Evolutionary conservation across 106 monocot genomes (phyloP), one percentile per base, ranked within the genome.

Genomic region (Dioscorea alata): DNA sequence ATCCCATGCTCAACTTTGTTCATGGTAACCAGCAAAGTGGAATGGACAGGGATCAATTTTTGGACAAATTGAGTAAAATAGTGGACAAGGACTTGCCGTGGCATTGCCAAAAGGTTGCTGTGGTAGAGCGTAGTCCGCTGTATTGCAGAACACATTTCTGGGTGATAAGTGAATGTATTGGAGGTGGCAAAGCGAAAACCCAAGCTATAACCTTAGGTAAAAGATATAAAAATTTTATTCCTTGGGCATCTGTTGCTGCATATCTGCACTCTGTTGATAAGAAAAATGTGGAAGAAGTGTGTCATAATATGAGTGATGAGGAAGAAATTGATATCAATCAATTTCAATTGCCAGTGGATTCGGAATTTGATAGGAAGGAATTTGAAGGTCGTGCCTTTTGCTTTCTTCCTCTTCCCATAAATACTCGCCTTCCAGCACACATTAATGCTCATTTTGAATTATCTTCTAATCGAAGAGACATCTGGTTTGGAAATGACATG

Each of bases 401-500:
- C 73, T 99, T 99, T 76, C 80, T 99, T 61, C 99, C 99, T 61
- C 77, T 99, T 57, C 99, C 99, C 34, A 69, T 99, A 50, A 75
- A 19, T 75, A 99, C 99, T 71, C 80, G 87, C 49, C 85, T 93
- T 64, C 92, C 99, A 23, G 66, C 70, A 52, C 92, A 99, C 80
- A 61, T 93, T 32, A 99, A 99, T 72, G 99, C 99, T 66, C 93
- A 99, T 79, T 99, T 99, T 70, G 99, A 99, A 75, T 78, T 99
- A 75, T 99, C 99, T 61, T 87, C 93, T 16, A 99, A 99, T 79
- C 75, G 99, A 70, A 85, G 99, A 73, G 99, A 99, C 78, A 90
- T 99, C 59, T 99, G 99, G 99, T 84, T 90, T 81, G 99, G 99
- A 64, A 78, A 93, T 76, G 99, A 99, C 83, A 99, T 99, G 99